These are phyloP conservation scores for Lignosus rhinocerotis DNA, from an alignment of 1,284 basidiomycete species.

Conservation along the genomic window DNA sequence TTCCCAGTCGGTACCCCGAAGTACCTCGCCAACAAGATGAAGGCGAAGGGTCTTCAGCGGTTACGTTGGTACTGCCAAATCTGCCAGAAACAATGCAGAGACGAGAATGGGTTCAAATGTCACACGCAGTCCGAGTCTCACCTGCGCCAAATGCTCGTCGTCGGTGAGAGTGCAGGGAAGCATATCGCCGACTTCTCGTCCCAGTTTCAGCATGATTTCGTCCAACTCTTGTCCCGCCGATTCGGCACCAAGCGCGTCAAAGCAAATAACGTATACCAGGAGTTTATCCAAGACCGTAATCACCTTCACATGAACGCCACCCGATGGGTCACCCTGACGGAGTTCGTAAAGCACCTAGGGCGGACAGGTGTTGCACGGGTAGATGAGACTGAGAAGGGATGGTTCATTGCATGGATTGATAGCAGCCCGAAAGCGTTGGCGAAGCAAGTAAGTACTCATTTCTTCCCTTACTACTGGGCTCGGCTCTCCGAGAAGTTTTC, in stretches of 20 bases:
- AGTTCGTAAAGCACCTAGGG: slow-evolving; percentile 92
- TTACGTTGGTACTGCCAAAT: slow-evolving; percentile 97
- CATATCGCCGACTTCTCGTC: slow-evolving; percentile 91
- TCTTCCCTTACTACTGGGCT: slow-evolving; percentile 27
- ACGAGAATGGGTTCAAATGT: slow-evolving; percentile 97
- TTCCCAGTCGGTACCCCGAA: slow-evolving; percentile 82
- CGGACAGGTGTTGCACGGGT: slow-evolving; percentile 87
- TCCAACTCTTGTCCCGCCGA: slow-evolving; percentile 84
- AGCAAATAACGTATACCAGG: slow-evolving; percentile 97
- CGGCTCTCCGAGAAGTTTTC: neutral
- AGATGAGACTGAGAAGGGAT: slow-evolving; percentile 97
- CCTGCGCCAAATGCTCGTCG: slow-evolving; percentile 93
- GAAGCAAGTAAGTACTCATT: slow-evolving; percentile 61
- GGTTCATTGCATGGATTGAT: slow-evolving; percentile 97
- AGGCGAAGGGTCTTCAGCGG: slow-evolving; percentile 91
- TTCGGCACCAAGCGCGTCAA: slow-evolving; percentile 93
- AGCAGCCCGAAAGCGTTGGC: slow-evolving; percentile 92
- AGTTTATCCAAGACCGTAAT: slow-evolving; percentile 93
- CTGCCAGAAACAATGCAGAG: slow-evolving; percentile 93
- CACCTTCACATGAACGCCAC: slow-evolving; percentile 99
- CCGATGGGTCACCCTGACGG: slow-evolving; percentile 94
- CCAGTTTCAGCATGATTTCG: slow-evolving; percentile 92
- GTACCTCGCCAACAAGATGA: slow-evolving; percentile 93
- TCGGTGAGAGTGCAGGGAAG: slow-evolving; percentile 89
- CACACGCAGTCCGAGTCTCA: slow-evolving; percentile 87